phyloP scores from a whole-genome alignment of 106 monocot species.

The Platanthera guangdongensis region DNA sequence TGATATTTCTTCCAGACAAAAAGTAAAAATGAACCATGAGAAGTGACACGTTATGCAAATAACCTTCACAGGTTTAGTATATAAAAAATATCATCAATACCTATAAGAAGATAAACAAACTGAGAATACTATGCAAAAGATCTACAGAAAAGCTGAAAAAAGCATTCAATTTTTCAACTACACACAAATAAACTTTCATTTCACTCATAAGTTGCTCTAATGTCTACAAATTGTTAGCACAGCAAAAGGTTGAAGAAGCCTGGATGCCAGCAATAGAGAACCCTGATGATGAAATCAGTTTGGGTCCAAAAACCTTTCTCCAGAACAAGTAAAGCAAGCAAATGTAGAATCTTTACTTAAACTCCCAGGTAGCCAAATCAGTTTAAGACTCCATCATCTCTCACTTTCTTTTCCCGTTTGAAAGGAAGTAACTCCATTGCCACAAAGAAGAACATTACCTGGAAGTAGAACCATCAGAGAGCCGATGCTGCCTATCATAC shows the following conservation, averaged over 20 bases:
- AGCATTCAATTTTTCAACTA: neutral
- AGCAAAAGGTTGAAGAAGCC: neutral
- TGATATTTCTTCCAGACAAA: neutral
- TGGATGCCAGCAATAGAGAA: neutral
- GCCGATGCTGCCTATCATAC: conserved; percentile 29
- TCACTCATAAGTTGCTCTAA: neutral
- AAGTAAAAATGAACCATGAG: neutral
- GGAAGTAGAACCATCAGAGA: conserved; percentile 7
- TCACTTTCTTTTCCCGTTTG: neutral
- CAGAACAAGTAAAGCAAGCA: neutral
- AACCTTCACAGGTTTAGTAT: neutral
- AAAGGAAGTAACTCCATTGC: neutral
- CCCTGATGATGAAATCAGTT: neutral
- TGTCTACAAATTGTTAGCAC: neutral
- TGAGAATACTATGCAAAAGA: conserved; percentile 1
- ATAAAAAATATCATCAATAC: neutral
- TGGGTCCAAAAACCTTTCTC: neutral
- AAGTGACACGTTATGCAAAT: neutral
- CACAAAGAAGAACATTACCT: conserved; percentile 10
- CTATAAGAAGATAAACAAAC: neutral
- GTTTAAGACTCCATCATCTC: neutral
- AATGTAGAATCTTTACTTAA: neutral
- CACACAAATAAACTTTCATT: conserved; percentile 2
- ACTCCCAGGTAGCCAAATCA: neutral
- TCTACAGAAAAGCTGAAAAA: neutral